Conservation (phyloP, 257 asterid genomes). For the Cynanchum wilfordii region DNA sequence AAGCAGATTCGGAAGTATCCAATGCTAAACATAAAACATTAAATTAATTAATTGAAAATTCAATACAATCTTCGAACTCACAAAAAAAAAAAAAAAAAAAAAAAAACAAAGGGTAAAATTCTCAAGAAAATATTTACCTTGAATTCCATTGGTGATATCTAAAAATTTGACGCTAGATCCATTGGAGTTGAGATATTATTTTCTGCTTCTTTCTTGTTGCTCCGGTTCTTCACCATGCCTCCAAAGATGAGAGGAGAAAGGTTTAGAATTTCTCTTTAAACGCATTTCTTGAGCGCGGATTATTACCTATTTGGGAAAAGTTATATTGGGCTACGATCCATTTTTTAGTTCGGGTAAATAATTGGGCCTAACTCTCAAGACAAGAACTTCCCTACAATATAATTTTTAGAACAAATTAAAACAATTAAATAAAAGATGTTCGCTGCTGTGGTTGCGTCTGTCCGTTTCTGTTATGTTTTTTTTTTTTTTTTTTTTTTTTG, state of each 20-base stretch:
- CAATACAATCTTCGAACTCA: not conserved
- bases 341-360: no score
- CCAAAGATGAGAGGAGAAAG: not conserved
- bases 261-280: constrained; percentile 13
- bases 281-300: not conserved
- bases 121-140: constrained; percentile 23
- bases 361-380: no score
- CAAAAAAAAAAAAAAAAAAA: not conserved
- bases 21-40: constrained; percentile 29
- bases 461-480: no score
- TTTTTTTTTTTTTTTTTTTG: no score
- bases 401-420: no score
- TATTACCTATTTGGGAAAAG: no score
- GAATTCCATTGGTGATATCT: constrained; percentile 13
- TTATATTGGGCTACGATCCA: no score
- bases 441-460: no score
- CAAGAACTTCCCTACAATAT: no score
- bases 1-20: constrained; percentile 50
- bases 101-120: not conserved
- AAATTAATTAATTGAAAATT: not conserved
- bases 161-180: constrained; percentile 25
- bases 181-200: constrained; percentile 27
- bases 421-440: no score
- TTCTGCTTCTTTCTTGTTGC: constrained; percentile 36
- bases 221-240: constrained; percentile 58